Evolutionary conservation across 176 grass and related monocot species (phyloP), one percentile per base, ranked within the genome.

Genomic region (Ensete glaucum): DNA sequence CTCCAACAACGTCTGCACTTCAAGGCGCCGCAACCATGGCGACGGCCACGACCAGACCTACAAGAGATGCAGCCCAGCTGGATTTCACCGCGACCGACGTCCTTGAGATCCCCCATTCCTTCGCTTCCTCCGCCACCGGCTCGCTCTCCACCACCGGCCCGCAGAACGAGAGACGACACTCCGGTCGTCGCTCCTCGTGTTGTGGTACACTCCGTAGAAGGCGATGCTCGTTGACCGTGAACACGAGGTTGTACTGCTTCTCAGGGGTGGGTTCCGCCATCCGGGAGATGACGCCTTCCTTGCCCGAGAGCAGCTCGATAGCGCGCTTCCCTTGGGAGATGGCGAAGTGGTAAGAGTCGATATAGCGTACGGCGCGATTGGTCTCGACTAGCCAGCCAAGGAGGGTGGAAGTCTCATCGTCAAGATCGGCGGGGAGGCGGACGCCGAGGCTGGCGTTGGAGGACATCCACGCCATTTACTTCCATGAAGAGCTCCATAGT

Each of bases 251-350:
- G 86, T 99, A 99, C 62, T 75, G 75, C 81, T 99, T 99, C 73
- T 91, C 72, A 64, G 96, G 91, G 2, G 88, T 91, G 2, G 91
- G 94, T 83, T 91, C 85, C 6, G 95, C 91, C 96, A 99, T 99
- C 83, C 95, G 96, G 55, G 96, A 95, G 84, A 99, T 89, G 73
- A 99, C 95, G 60, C 96, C 96, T 76, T 99, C 96, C 79, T 99
- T 99, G 64, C 96, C 91, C 0, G 96, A 95, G 64, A 99, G 91
- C 29, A 99, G 86, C 85, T 99, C 96, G 62, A 99, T 74, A 3
- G 96, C 96, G 0, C 96, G 96, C 78, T 99, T 95, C 11, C 96
- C 96, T 25, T 91, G 86, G 13, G 96, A 91, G 63, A 99, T 88
- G 9, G 67, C 65, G 91, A 91, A 99, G 73, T 99, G 83, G 54